phyloP scores from a whole-genome alignment of 768 basidiomycete genomes.

The Tremella fuciformis region DNA sequence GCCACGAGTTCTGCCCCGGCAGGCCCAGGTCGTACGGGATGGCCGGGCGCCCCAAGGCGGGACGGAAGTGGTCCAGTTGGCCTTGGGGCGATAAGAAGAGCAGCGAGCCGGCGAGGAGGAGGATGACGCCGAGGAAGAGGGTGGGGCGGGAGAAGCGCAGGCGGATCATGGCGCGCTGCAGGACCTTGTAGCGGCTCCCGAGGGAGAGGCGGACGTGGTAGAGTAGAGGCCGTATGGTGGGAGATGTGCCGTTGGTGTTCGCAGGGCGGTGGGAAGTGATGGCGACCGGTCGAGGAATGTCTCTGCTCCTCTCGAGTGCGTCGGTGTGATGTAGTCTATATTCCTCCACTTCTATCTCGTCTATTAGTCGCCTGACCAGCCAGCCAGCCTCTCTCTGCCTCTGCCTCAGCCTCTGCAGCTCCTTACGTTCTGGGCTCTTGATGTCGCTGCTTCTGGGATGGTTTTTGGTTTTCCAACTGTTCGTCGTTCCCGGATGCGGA shows the following conservation, averaged over 20 bases:
- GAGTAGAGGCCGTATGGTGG: slow-evolving; percentile 4
- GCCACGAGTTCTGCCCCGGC: slow-evolving; percentile 2
- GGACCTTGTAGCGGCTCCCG: background rate
- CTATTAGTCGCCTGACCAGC: no score
- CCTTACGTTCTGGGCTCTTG: no score
- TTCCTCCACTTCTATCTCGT: no score
- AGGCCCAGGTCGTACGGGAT: slow-evolving; percentile 1
- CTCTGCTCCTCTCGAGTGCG: no score
- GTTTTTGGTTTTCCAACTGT: no score
- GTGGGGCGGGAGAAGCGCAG: slow-evolving; percentile 27
- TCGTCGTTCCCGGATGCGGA: no score
- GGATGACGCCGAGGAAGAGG: slow-evolving; percentile 20
- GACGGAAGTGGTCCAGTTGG: slow-evolving; percentile 1
- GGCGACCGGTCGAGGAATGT: background rate
- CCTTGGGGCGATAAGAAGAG: slow-evolving; percentile 2
- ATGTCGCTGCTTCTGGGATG: no score
- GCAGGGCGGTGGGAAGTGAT: slow-evolving; percentile 3
- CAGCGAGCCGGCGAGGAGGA: slow-evolving; percentile 9
- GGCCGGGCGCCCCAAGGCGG: background rate
- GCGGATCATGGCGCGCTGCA: slow-evolving; percentile 14
- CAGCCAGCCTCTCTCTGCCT: no score
- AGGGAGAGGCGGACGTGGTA: background rate
- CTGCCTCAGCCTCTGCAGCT: no score
- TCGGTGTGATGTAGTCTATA: no score
- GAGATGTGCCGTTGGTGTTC: background rate